Base-by-base conservation (phyloP, 1,284 basidiomycete genomes). In the Microstroma glucosiphilum region DNA sequence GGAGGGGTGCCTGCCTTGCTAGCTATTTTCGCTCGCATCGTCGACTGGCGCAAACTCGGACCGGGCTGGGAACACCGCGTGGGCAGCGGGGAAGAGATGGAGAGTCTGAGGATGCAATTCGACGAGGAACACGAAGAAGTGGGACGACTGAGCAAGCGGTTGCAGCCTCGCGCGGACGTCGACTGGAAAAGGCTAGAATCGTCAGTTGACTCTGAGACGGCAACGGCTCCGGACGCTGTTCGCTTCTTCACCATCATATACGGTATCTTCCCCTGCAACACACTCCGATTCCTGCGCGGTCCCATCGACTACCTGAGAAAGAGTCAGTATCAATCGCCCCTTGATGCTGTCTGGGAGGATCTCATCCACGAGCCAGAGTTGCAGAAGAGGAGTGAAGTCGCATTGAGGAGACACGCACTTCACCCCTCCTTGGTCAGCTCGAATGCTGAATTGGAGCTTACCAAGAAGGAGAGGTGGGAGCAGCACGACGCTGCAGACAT, bases 211-310 rank as follows among this genome's bases (percentile, higher is more conserved):
- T 71, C 70, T 2, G 65, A 64, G 46, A 59, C 63, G 46, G 62
- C 71, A 15, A 60, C 58, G 23, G 62, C 65, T 7, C 77, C 79
- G 21, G 69, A 79, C 48, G 72, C 78, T 1, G 59, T 68, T 17
- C 61, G 66, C 25, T 72, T 81, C 43, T 92, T 91, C 81, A 88
- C 88, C 7, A 83, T 86, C 60, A 81, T 93, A 68, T 93, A 92
- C 80, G 92, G 90, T 71, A 84, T 93, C 59, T 93, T 89, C 79
- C 91, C 91, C 1, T 88, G 87, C 82, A 91, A 91, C 81, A 82
- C 87, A 55, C 81, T 92, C 62, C 83, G 83, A 63, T 92, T 92
- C 78, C 78, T 92, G 64, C 85, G 86, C 57, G 80, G 82, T 40
- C 89, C 91, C 2, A 82, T 83, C 23, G 79, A 80, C 54, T 90